Evolutionary conservation across 2,329 filamentous ascomycete species (phyloP), one percentile per base, ranked within the genome.

Genomic region (Periconia macrospinosa): DNA sequence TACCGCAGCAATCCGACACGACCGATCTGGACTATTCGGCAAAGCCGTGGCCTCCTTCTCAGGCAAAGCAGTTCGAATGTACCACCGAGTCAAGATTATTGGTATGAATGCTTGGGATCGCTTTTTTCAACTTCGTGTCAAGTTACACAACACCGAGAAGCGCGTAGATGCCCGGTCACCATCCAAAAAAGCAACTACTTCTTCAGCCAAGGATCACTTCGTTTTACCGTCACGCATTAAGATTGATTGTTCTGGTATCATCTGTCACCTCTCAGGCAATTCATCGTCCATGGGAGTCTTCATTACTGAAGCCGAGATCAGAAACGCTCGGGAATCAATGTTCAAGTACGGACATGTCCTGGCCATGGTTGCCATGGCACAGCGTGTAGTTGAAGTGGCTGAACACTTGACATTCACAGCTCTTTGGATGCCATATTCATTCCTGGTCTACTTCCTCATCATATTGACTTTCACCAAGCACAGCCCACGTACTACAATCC

Each of bases 1-100:
- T 60, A 33, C 55, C 58, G 9, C 66, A 65, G 8, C 58, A 57
- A 20, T 45, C 53, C 17, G 17, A 50, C 18, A 18, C 3, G 10
- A 14, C 20, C 2, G 18, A 18, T 27, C 19, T 41, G 17, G 2
- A 45, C 10, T 52, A 11, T 33, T 49, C 41, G 15, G 1, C n/a
- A 11, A 9, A 19, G 18, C 47, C 20, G 33, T 27, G 14, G 35
- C 18, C 30, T n/a, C 15, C 14, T n/a, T 30, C 10, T 13, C 37
- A n/a, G 33, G 23, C 1, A 41, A 30, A 17, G 27, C 30, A 17
- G 19, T n/a, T 13, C 15, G 20, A 30, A 8, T 44, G 23, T 42
- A 27, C 45, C 49, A n/a, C n/a, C 19, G 30, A 18, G 14, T 30
- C 18, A 42, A 19, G 19, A 23, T 17, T 23, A 14, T 23, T 14